Conservation (phyloP, 2,329 filamentous ascomycete species). For the Myriosclerotinia duriaeana region DNA sequence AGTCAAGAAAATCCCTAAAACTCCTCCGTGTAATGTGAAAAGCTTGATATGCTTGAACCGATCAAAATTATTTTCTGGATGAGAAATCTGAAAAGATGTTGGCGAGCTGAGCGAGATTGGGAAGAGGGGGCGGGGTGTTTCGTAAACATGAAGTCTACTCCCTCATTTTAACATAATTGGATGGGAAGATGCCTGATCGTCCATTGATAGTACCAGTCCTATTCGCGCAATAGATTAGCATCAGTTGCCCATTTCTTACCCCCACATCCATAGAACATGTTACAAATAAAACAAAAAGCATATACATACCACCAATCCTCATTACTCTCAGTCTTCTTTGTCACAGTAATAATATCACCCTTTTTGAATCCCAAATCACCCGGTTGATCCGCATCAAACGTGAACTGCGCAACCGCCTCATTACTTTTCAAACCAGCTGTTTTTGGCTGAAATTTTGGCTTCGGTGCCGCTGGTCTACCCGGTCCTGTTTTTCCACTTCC, state of each 20-base stretch:
- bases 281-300: conserved; percentile 31
- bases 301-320: conserved; percentile 84
- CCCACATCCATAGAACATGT: background rate
- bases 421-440: conserved; percentile 61
- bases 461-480: conserved; percentile 79
- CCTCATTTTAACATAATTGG: conserved; percentile 71
- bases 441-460: conserved; percentile 74
- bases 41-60: background rate
- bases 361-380: conserved; percentile 96
- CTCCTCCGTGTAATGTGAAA: conserved; percentile 9
- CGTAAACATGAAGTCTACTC: conserved; percentile 41
- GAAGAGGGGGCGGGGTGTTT: background rate
- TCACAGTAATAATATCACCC: conserved; percentile 89
- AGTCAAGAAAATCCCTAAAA: conserved; percentile 4
- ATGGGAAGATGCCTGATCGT: conserved; percentile 89
- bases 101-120: background rate
- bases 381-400: conserved; percentile 89
- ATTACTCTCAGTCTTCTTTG: conserved; percentile 90
- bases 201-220: conserved; percentile 87
- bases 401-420: conserved; percentile 87
- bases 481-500: conserved; percentile 54
- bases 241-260: background rate
- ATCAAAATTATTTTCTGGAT: background rate
- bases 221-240: conserved; percentile 19
- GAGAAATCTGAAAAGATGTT: background rate